Percentiles rank a stretch among this genome's conserved stretches.
phyloP scores from a whole-genome alignment of 495 filamentous ascomycete species.

The Podospora australis region DNA sequence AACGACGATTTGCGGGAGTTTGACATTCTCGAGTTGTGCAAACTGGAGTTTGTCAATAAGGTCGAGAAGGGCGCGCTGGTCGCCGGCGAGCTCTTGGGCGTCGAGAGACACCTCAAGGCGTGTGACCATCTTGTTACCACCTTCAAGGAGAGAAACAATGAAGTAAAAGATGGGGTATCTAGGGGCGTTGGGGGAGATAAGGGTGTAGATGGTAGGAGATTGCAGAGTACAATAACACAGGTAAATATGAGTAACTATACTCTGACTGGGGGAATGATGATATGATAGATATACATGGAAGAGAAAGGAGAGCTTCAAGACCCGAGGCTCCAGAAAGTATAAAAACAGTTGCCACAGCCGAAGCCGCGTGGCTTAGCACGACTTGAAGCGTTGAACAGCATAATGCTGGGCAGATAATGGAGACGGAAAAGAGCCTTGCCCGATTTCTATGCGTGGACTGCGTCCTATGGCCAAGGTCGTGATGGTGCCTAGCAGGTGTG shows the following conservation, averaged over 20 bases:
- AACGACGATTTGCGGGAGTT: slow-evolving; percentile 66
- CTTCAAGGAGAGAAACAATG: neutral
- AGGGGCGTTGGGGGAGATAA: too few relatives aligned
- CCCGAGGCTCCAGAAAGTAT: neutral
- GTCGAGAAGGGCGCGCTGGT: slow-evolving; percentile 32
- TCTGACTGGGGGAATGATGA: neutral
- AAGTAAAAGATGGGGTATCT: neutral
- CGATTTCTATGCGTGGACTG: neutral
- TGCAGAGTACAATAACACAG: too few relatives aligned
- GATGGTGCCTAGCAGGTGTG: too few relatives aligned
- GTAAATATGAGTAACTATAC: too few relatives aligned
- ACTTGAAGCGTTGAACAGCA: too few relatives aligned
- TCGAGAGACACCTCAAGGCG: slow-evolving; percentile 28
- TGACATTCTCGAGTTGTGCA: slow-evolving; percentile 36
- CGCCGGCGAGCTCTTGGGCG: slow-evolving; percentile 29
- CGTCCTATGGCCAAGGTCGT: neutral
- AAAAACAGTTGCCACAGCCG: neutral
- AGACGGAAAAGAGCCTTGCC: neutral
- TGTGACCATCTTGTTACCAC: slow-evolving; percentile 20
- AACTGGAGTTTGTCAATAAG: slow-evolving; percentile 37
- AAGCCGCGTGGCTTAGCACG: neutral
- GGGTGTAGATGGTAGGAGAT: too few relatives aligned
- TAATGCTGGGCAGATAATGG: neutral
- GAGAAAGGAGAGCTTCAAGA: neutral
- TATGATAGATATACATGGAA: neutral